A percentile compares a stretch with the other conserved stretches of the same genome.
phyloP scores from a whole-genome alignment of 208 protist species.

The Leishmania lainsoni region DNA sequence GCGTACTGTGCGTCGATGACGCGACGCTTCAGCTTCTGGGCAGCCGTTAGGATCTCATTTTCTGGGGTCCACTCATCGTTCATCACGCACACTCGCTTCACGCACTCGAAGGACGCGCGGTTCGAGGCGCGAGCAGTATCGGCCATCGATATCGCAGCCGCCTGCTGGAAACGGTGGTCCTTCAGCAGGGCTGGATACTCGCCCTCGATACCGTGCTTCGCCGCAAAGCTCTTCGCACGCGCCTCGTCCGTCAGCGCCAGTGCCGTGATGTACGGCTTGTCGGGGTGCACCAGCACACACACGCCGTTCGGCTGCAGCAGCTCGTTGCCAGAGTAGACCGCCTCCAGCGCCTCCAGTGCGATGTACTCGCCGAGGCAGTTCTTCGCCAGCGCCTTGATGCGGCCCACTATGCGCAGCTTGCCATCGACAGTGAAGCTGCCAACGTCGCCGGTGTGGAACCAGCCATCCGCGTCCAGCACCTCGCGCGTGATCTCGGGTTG shows the following conservation, averaged over 20 bases:
- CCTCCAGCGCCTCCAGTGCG: constrained; percentile 80
- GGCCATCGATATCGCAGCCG: constrained; percentile 54
- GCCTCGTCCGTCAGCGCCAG: constrained; percentile 60
- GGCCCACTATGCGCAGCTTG: constrained; percentile 82
- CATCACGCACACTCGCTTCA: constrained; percentile 58
- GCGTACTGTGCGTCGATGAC: constrained; percentile 68
- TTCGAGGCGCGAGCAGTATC: constrained; percentile 37
- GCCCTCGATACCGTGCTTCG: constrained; percentile 40
- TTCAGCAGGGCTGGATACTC: constrained; percentile 49
- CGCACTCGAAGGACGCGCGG: constrained; percentile 42
- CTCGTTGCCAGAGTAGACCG: constrained; percentile 64
- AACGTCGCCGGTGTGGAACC: constrained; percentile 93
- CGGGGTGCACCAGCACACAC: constrained; percentile 82
- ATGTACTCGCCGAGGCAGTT: constrained; percentile 94
- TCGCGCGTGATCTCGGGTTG: constrained; percentile 85
- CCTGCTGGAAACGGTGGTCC: constrained; percentile 51
- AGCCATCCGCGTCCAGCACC: constrained; percentile 86
- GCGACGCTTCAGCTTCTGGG: constrained; percentile 79
- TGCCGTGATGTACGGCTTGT: constrained; percentile 71
- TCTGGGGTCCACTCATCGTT: constrained; percentile 86
- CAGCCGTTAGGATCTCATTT: constrained; percentile 78
- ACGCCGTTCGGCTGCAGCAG: constrained; percentile 73
- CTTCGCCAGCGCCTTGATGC: constrained; percentile 94
- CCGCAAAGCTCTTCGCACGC: constrained; percentile 50
- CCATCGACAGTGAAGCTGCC: constrained; percentile 61